Percentiles rank a stretch among this genome's conserved stretches.
Evolutionary conservation across 2,329 filamentous ascomycete species (phyloP).

Genomic region (Colletotrichum sp.): DNA sequence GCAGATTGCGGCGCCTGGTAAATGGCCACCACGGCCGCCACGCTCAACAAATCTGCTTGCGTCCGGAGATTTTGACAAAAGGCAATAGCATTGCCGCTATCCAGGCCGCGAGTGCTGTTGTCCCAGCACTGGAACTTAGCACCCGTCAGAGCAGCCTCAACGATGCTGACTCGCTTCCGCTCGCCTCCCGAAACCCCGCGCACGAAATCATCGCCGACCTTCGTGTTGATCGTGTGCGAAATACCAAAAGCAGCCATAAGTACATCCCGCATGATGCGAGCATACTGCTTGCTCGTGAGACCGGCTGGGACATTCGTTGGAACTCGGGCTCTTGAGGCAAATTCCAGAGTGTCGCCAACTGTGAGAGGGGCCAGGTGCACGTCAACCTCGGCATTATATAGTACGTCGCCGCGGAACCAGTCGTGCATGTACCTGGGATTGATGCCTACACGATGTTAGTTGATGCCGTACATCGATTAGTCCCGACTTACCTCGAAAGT

Average conservation of each 20-base stretch:
- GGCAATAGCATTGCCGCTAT: conserved; percentile 55
- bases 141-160: conserved; percentile 23
- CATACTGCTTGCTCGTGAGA: conserved; percentile 44
- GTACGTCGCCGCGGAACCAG: conserved; percentile 62
- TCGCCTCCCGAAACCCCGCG: conserved; percentile 31
- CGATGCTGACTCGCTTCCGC: conserved; percentile 42
- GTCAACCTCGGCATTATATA: conserved; percentile 71
- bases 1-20: conserved; percentile 25
- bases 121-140: conserved; percentile 32
- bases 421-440: conserved; percentile 19
- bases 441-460: neutral
- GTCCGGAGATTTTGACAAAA: conserved; percentile 58
- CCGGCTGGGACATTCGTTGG: conserved; percentile 52
- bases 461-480: accelerated
- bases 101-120: conserved; percentile 34
- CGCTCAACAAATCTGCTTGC: conserved; percentile 36
- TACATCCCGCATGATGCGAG: conserved; percentile 55
- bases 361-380: conserved; percentile 64
- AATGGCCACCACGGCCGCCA: conserved; percentile 21
- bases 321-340: conserved; percentile 60
- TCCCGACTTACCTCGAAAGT: conserved; percentile 5
- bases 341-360: conserved; percentile 65
- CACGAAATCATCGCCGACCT: conserved; percentile 24
- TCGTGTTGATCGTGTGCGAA: conserved; percentile 22
- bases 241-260: conserved; percentile 52